Base-by-base conservation (phyloP, 2,329 filamentous ascomycete species). In the Hymenoscyphus infarciens region DNA sequence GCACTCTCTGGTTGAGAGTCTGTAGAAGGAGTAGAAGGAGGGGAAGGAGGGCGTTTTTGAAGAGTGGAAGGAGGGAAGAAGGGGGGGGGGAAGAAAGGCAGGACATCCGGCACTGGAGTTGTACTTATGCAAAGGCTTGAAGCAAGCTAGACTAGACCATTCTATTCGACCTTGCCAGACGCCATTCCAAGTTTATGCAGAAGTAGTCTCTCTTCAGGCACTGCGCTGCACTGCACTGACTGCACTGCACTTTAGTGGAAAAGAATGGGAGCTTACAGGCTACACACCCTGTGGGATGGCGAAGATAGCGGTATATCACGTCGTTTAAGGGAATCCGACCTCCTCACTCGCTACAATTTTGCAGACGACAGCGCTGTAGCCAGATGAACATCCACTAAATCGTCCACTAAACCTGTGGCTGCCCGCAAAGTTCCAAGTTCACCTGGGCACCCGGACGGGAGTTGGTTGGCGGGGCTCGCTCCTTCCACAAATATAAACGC, bases 211-310 rank as follows among this genome's bases (percentile, higher is more conserved):
- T 19, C 42, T 19, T 5, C 5, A 22, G 5, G 7, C 33, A 8
- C 7, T 7, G 31, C 31, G 8, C 31, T 33, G 31, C 31, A 33
- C 31, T 33, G 31, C 7, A 33, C 31, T 33, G 31, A 7, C 6
- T 11, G 31, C 31, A 33, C 31, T 33, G 7, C 31, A 4, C n/a
- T 22, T 49, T 4, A 19, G 39, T n/a, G 15, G 5, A 45, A 56
- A 60, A 31, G 33, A 57, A 13, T 11, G 25, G 25, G 22, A 13
- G n/a, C 31, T 56, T 55, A 60, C 56, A 57, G 54, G 56, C 42
- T 38, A 27, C 33, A 63, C 33, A 35, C 33, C 33, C 33, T 35
- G 33, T 35, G 33, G 33, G 33, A 35, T 15, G 13, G 33, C 33
- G 33, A 35, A 11, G 31, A 33, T 11, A 6, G 10, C 31, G 31